Evolutionary conservation across 495 filamentous ascomycete species (phyloP), one percentile per base, ranked within the genome.

Genomic region (Hypoxylon subgilvum): DNA sequence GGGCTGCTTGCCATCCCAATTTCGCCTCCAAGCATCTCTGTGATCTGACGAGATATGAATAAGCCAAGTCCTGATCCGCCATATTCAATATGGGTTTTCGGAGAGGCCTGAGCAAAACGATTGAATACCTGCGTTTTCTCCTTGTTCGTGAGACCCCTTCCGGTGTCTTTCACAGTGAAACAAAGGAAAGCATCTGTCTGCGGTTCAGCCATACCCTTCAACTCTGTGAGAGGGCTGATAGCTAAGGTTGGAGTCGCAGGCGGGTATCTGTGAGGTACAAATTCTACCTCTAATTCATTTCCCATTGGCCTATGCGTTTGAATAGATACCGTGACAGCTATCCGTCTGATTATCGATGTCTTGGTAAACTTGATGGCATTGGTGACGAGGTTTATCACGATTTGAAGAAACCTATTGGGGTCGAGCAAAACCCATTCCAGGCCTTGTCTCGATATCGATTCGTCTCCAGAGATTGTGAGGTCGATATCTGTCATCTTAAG

Each of bases 311-410:
- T 57, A 17, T 72, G 60, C 12, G 54, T 50, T 1, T 81, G 81
- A 1, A 86, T 86, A 5, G 79, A 79, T 9, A 89, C 71, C 0
- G 76, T 78, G 6, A 90, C 81, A 28, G 73, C 76, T 17, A 89
- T 87, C 8, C 71, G 73, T 31, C 75, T 72, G 45, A 71, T 59
- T 4, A 53, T 69, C 12, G 79, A 77, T 1, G 72, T 69, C 77
- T 82, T 85, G 2, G 87, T 90, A 59, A 90, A 91, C 62, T 91
- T 91, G 52, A 91, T 86, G 1, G 88, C 84, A 56, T 90, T 90
- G 0, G 84, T 85, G 44, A 87, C 69, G 1, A 90, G 76, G 57
- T 90, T 90, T 57, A 89, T 85, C 2, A 87, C 74, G 2, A 92
- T 85, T 65, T 92, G 90, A 49, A 85, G 79, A 42, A 92, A 81